These are phyloP conservation scores for Sarocladium brachiariae DNA, from an alignment of 2,329 filamentous ascomycete genomes.

Conservation along the genomic window DNA sequence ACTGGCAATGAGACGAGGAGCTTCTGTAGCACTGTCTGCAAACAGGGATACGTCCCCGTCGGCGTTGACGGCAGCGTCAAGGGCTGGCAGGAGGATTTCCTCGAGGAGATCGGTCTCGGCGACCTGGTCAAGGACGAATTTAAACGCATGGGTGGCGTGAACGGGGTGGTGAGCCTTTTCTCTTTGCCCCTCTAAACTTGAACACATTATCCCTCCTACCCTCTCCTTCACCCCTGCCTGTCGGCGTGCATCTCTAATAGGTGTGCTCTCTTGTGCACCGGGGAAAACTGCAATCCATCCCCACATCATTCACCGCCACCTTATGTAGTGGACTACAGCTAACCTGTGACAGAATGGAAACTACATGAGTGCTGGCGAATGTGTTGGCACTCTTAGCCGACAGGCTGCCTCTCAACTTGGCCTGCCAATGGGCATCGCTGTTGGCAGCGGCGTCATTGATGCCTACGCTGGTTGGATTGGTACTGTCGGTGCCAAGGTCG, in stretches of 20 bases:
- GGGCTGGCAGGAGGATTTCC: constrained; percentile 96
- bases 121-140: constrained; percentile 83
- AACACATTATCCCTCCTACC: neutral
- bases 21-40: constrained; percentile 94
- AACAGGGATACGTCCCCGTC: constrained; percentile 95
- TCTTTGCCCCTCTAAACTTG: constrained; percentile 18
- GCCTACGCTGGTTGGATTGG: constrained; percentile 98
- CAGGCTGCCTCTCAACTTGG: constrained; percentile 79
- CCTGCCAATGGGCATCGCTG: constrained; percentile 77
- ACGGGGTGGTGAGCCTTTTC: constrained; percentile 77
- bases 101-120: constrained; percentile 75
- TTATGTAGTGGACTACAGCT: neutral
- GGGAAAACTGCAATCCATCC: neutral
- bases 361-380: constrained; percentile 86
- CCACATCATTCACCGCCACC: neutral
- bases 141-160: constrained; percentile 86
- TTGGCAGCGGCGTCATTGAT: constrained; percentile 95
- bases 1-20: constrained; percentile 88
- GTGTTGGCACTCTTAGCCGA: constrained; percentile 78
- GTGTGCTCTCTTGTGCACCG: neutral
- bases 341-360: constrained; percentile 65
- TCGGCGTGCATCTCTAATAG: constrained; percentile 7
- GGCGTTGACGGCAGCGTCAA: constrained; percentile 95
- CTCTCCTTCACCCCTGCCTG: constrained; percentile 10
- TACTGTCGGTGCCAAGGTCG: constrained; percentile 93